Conservation (phyloP, 2,329 filamentous ascomycete species). For the Rasamsonia emersonii region DNA sequence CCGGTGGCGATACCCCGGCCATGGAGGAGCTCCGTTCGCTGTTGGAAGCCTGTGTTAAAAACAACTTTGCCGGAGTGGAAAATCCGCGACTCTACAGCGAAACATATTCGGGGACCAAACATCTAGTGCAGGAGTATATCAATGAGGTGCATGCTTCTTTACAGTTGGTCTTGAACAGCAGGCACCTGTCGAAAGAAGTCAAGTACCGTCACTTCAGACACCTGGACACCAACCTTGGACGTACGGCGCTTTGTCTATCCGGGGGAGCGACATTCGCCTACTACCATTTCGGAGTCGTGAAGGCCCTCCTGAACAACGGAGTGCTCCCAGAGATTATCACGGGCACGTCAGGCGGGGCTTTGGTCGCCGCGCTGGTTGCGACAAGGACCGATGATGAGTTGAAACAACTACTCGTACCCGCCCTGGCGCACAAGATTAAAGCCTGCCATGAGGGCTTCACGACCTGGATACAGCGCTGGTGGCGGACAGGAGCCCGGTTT, state of each 20-base stretch:
- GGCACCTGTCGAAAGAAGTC: conserved; percentile 59
- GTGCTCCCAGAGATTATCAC: conserved; percentile 90
- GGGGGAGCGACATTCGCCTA: conserved; percentile 93
- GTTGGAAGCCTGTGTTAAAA: conserved; percentile 88
- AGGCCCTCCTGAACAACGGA: conserved; percentile 76
- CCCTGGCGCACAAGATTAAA: conserved; percentile 73
- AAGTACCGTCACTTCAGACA: conserved; percentile 82
- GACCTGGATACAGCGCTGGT: conserved; percentile 78
- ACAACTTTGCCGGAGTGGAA: conserved; percentile 93
- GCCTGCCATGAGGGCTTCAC: conserved; percentile 72
- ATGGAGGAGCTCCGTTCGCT: conserved; percentile 69
- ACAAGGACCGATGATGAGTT: conserved; percentile 90
- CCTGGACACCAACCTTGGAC: conserved; percentile 80
- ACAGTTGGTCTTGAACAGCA: conserved; percentile 58
- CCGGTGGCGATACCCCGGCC: conserved; percentile 36
- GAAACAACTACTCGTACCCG: conserved; percentile 73
- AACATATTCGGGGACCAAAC: conserved; percentile 96
- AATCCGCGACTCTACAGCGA: conserved; percentile 93
- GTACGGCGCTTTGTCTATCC: conserved; percentile 85
- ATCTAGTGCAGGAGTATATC: conserved; percentile 80
- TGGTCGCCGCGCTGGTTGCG: conserved; percentile 78
- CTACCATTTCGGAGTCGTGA: conserved; percentile 90
- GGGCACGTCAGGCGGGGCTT: conserved; percentile 85
- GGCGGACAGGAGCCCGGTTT: conserved; percentile 84
- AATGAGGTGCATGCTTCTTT: conserved; percentile 59